Conservation (phyloP, 768 basidiomycete species). For the Suillus occidentalis region DNA sequence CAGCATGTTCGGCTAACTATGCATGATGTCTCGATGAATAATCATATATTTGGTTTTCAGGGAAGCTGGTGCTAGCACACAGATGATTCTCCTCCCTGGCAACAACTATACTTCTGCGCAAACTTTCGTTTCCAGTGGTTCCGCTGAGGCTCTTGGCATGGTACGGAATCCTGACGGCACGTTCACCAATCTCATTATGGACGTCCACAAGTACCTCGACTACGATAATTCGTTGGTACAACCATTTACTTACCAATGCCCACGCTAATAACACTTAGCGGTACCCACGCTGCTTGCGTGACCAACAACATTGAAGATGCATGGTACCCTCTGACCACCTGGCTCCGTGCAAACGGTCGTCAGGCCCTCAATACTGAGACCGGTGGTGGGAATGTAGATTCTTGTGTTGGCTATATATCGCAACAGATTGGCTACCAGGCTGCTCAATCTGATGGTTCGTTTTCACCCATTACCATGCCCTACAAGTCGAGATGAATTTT, state of each 20-base stretch:
- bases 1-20: slow-evolving; percentile 39
- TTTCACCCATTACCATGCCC: neutral
- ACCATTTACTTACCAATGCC: slow-evolving; percentile 13
- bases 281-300: slow-evolving; percentile 46
- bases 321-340: slow-evolving; percentile 47
- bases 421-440: slow-evolving; percentile 49
- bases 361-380: slow-evolving; percentile 64
- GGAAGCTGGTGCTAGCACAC: slow-evolving; percentile 44
- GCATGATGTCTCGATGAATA: neutral
- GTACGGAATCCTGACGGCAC: slow-evolving; percentile 49
- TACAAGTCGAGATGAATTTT: neutral
- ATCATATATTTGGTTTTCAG: neutral
- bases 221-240: slow-evolving; percentile 46
- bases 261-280: slow-evolving; percentile 23
- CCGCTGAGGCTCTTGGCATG: slow-evolving; percentile 46
- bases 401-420: slow-evolving; percentile 47
- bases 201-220: slow-evolving; percentile 66
- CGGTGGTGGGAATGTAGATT: slow-evolving; percentile 55
- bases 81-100: slow-evolving; percentile 60
- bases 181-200: slow-evolving; percentile 51
- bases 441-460: slow-evolving; percentile 47
- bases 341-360: slow-evolving; percentile 49
- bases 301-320: slow-evolving; percentile 53
- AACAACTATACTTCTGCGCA: slow-evolving; percentile 54
- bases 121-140: slow-evolving; percentile 51